Evolutionary conservation across 768 basidiomycete genomes (phyloP), one percentile per base, ranked within the genome.

Genomic region (Agaricus subrufescens): DNA sequence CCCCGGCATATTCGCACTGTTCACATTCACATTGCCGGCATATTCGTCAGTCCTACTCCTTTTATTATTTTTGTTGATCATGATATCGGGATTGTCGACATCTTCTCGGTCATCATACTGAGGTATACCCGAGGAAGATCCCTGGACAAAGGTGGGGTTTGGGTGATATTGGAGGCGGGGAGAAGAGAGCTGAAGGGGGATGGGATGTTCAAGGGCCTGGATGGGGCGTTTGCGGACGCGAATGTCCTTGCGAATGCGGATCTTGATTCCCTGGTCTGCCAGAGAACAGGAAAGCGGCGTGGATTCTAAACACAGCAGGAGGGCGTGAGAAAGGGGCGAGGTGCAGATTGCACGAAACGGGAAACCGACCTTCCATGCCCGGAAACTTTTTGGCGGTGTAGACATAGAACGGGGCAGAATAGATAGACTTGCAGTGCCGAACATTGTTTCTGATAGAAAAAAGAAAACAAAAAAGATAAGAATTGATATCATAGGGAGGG

Each of bases 371-470:
- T 78, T 93, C 91, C 91, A 95, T 95, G 26, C 94, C 94, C 0
- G 94, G 94, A 67, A 96, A 97, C 71, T 94, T 94, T 79, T 97
- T 97, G 14, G 93, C 91, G 0, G 94, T 94, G 68, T 94, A 97
- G 10, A 97, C 95, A 60, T 94, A 93, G 71, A 98, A 98, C 0
- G 90, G 84, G 1, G 86, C 82, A 0, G 92, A 94, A 70, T 87
- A 89, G 56, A 94, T 92, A 0, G 87, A 89, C 65, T 91, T 91
- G 74, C 94, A 95, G 66, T 94, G 93, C 42, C 86, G 86, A 38
- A 96, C 92, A 58, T 87, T 88, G 63, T 87, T 86, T 12, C 90
- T 91, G 68, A 15, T 30, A 30, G 15, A 42, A 52, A 38, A 44
- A 43, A 34, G 29, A 40, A 40, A 50, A 31, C 40, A 46, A 39